phyloP scores from a whole-genome alignment of 2,329 filamentous ascomycete genomes.

The Penicillium sp. region DNA sequence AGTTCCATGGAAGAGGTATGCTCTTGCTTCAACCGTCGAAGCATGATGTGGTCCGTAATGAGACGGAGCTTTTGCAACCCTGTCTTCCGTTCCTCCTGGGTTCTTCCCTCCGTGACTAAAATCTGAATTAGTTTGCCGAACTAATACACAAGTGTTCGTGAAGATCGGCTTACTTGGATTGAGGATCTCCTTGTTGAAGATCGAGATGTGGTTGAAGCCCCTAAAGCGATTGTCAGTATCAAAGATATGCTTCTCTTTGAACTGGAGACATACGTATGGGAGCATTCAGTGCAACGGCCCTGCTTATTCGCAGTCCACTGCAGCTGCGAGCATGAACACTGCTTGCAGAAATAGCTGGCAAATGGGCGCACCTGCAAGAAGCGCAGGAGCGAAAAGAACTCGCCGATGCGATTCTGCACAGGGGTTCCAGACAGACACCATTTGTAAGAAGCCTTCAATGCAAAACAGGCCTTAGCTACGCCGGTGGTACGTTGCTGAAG shows the following conservation, averaged over 20 bases:
- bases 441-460: slow-evolving; percentile 78
- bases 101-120: slow-evolving; percentile 54
- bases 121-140: slow-evolving; percentile 2
- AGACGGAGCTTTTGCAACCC: slow-evolving; percentile 80
- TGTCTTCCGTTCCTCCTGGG: slow-evolving; percentile 53
- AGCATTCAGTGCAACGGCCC: slow-evolving; percentile 66
- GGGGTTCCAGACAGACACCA: slow-evolving; percentile 96
- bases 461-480: slow-evolving; percentile 92
- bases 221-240: slow-evolving; percentile 29
- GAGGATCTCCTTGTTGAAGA: slow-evolving; percentile 92
- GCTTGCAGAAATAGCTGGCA: slow-evolving; percentile 88
- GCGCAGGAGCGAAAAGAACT: slow-evolving; percentile 90
- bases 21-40: slow-evolving; percentile 89
- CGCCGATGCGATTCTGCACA: slow-evolving; percentile 92
- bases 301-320: slow-evolving; percentile 77
- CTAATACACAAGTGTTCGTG: not conserved
- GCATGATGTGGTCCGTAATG: slow-evolving; percentile 90
- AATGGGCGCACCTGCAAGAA: slow-evolving; percentile 88
- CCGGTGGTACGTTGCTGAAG: slow-evolving; percentile 65
- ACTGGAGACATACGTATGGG: slow-evolving; percentile 45
- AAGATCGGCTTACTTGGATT: slow-evolving; percentile 57
- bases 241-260: not conserved
- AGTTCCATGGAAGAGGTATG: slow-evolving; percentile 94
- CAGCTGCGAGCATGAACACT: slow-evolving; percentile 71
- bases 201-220: slow-evolving; percentile 65